Evolutionary conservation across 2,329 filamentous ascomycete genomes (phyloP).

Genomic region (Ceratocystis lukuohia): DNA sequence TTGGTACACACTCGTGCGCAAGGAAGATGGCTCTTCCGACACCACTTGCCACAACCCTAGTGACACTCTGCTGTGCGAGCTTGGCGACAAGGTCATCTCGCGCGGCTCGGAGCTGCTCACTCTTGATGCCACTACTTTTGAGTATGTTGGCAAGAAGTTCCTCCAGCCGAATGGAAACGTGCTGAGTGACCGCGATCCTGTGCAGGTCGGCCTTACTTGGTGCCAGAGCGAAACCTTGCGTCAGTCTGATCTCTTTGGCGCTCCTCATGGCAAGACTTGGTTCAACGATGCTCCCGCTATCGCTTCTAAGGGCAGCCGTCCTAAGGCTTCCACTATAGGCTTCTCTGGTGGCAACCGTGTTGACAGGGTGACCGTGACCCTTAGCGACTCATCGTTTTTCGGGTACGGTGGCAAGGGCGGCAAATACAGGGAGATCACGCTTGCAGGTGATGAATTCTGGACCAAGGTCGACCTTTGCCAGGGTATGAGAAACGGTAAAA

Average conservation of each 20-base stretch:
- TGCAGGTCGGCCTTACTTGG: conserved; percentile 43
- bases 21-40: conserved; percentile 34
- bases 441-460: conserved; percentile 33
- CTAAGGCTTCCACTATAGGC: conserved; percentile 29
- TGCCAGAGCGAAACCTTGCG: conserved; percentile 28
- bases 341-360: conserved; percentile 38
- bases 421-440: no score
- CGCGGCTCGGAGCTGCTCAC: conserved; percentile 35
- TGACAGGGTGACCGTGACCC: conserved; percentile 36
- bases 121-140: conserved; percentile 37
- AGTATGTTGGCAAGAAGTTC: conserved; percentile 44
- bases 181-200: conserved; percentile 51
- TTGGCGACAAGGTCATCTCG: conserved; percentile 54
- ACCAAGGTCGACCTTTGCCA: conserved; percentile 37
- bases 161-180: conserved; percentile 42
- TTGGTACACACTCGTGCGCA: conserved; percentile 44
- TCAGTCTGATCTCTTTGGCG: conserved; percentile 36
- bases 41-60: conserved; percentile 45
- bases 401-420: conserved; percentile 41
- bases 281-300: conserved; percentile 41
- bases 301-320: conserved; percentile 24
- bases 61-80: conserved; percentile 43
- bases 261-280: conserved; percentile 35
- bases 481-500: conserved; percentile 32
- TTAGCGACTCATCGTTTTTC: conserved; percentile 36